Conservation (phyloP, 1,284 basidiomycete species). For the Heliocybe sulcata region DNA sequence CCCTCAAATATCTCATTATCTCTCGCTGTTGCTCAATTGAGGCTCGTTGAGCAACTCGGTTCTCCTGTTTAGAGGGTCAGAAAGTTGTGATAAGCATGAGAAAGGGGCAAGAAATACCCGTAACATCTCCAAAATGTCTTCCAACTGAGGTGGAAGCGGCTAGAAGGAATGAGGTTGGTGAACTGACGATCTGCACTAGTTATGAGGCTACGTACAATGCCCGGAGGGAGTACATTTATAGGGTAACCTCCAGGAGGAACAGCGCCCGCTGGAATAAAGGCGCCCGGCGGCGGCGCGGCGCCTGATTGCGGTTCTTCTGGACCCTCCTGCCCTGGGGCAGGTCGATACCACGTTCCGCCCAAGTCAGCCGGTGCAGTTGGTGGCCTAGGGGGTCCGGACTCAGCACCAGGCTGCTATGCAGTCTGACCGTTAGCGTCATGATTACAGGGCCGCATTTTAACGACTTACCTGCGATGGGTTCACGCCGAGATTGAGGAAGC, state of each 20-base stretch:
- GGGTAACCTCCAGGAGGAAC: background rate
- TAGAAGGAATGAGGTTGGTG: slow-evolving; percentile 4
- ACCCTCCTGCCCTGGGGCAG: background rate
- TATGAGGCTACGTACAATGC: slow-evolving; percentile 3
- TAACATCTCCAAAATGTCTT: slow-evolving; percentile 48
- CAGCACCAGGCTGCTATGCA: background rate
- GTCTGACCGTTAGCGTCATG: background rate
- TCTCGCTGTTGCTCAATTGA: slow-evolving; percentile 72
- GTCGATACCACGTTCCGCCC: background rate
- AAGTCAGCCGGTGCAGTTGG: slow-evolving; percentile 1
- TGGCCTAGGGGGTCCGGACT: background rate
- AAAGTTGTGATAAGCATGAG: slow-evolving; percentile 3
- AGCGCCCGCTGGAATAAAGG: background rate
- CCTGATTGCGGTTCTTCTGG: slow-evolving; percentile 3
- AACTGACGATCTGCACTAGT: background rate
- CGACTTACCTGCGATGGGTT: background rate
- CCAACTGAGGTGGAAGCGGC: slow-evolving; percentile 9
- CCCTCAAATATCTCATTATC: slow-evolving; percentile 67
- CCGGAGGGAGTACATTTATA: slow-evolving; percentile 1
- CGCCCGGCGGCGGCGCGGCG: background rate
- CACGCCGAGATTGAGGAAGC: background rate
- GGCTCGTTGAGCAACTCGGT: slow-evolving; percentile 61
- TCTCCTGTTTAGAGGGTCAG: slow-evolving; percentile 43
- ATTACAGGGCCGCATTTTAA: background rate
- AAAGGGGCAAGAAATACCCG: slow-evolving; percentile 36